Evolutionary conservation across 2,329 filamentous ascomycete genomes (phyloP).

Genomic region (Lasiodiplodia theobromae): DNA sequence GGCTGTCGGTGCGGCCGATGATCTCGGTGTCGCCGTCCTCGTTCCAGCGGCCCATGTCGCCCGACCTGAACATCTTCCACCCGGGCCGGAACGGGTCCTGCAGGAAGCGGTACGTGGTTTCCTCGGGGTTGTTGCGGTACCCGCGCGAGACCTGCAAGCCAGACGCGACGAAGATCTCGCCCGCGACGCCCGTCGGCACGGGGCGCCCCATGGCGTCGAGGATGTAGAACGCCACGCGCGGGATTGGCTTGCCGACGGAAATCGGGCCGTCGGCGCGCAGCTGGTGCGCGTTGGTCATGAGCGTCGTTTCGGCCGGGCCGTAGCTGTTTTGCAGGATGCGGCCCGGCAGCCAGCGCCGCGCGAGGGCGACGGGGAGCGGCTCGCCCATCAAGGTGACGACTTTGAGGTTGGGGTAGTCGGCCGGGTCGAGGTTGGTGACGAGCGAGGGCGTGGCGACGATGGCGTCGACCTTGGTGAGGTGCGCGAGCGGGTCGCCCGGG

Average conservation of each 20-base stretch:
- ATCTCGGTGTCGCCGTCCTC: slow-evolving; percentile 29
- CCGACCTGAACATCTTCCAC: slow-evolving; percentile 30
- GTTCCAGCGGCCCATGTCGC: slow-evolving; percentile 30
- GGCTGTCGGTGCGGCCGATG: slow-evolving; percentile 32
- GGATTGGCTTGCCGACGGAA: slow-evolving; percentile 21
- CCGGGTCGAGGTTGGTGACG: slow-evolving; percentile 17
- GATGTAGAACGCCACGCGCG: slow-evolving; percentile 27
- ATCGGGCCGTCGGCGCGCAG: neutral
- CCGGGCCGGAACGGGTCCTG: slow-evolving; percentile 14
- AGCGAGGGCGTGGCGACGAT: slow-evolving; percentile 28
- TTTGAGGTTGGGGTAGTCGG: slow-evolving; percentile 20
- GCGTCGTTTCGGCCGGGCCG: slow-evolving; percentile 26
- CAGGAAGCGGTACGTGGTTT: slow-evolving; percentile 18
- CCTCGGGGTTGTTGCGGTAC: slow-evolving; percentile 23
- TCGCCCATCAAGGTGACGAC: slow-evolving; percentile 26
- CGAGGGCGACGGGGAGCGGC: slow-evolving; percentile 21
- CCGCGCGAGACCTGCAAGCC: slow-evolving; percentile 28
- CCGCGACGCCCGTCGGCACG: slow-evolving; percentile 27
- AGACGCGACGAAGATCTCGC: slow-evolving; percentile 29
- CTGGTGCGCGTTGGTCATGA: slow-evolving; percentile 21
- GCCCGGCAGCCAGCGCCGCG: slow-evolving; percentile 20
- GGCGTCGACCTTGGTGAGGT: slow-evolving; percentile 25
- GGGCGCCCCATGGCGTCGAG: slow-evolving; percentile 25
- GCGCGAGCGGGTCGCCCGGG: slow-evolving; percentile 22
- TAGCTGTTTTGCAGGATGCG: slow-evolving; percentile 27